Evolutionary conservation across 768 basidiomycete genomes (phyloP), one percentile per base, ranked within the genome.

Genomic region (Serendipita sp.): DNA sequence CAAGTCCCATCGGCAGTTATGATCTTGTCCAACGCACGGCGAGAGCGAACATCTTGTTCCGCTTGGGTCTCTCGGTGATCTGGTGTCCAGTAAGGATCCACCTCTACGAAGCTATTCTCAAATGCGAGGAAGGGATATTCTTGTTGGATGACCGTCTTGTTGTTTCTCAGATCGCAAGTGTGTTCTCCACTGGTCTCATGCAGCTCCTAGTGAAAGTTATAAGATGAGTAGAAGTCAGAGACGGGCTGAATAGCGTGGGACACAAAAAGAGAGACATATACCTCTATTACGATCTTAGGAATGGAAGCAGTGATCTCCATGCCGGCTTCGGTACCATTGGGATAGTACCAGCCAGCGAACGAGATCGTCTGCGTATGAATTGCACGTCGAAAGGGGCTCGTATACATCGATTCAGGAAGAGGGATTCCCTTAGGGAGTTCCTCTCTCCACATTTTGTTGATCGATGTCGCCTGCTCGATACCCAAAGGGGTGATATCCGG

Each of bases 181-280:
- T 88, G 85, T 0, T 80, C 77, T 0, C 86, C 81, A 64, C 81
- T 79, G 64, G 77, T 77, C 70, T 90, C 88, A 31, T 86, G 80
- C 53, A 81, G 78, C 64, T 84, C 78, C 88, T 89, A 63, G 5
- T 48, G 14, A 45, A 24, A 63, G 16, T 9, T 42, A 22, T 26
- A 13, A 28, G 53, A n/a, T 48, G 7, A 20, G 45, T 48, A 28
- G 13, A 20, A 11, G 20, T 11, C 42, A 20, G 42, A 42, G 13
- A 20, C 13, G 42, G 42, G 42, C 45, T 20, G 20, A 17, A n/a
- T 7, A 28, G 7, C 26, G 26, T 5, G 45, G 9, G 17, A 28
- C 26, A 20, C 17, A 48, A 17, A 17, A 9, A 31, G 17, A 58
- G 17, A 31, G 22, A n/a, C 13, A 48, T 28, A 48, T 28, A 58